phyloP scores from a whole-genome alignment of 495 filamentous ascomycete species.

The Neurospora pannonica region DNA sequence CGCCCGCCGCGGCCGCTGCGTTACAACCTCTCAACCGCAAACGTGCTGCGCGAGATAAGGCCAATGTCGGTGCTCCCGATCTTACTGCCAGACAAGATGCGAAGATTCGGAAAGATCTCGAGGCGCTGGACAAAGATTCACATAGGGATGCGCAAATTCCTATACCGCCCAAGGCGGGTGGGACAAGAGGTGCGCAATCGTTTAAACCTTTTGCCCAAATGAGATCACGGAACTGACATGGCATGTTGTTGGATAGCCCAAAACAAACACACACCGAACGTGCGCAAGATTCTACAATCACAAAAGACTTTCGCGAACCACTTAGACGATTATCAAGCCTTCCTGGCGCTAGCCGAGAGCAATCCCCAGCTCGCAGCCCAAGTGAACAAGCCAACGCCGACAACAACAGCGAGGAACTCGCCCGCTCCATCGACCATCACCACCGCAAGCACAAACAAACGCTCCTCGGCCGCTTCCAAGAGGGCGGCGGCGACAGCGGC shows the following conservation, averaged over 20 bases:
- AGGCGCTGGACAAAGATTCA: constrained; percentile 73
- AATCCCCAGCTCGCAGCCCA: constrained; percentile 20
- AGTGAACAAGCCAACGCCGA: constrained; percentile 11
- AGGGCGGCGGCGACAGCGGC: constrained; percentile 5
- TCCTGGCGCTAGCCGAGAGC: constrained; percentile 41
- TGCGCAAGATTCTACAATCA: constrained; percentile 81
- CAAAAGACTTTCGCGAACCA: constrained; percentile 91
- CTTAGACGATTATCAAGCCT: constrained; percentile 78
- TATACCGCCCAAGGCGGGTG: constrained; percentile 37
- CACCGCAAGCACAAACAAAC: constrained; percentile 8
- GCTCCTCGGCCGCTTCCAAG: constrained; percentile 15
- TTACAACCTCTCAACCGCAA: constrained; percentile 39
- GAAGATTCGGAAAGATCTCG: constrained; percentile 65
- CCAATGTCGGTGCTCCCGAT: constrained; percentile 48
- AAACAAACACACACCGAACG: constrained; percentile 62
- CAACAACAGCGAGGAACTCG: constrained; percentile 11
- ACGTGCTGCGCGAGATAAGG: constrained; percentile 54
- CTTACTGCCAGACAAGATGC: constrained; percentile 59
- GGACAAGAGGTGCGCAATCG: constrained; percentile 12
- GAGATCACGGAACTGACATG: neutral
- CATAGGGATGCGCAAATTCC: constrained; percentile 61
- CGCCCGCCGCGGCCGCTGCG: constrained; percentile 43
- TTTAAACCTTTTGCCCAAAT: neutral
- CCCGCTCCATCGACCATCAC: constrained; percentile 6
- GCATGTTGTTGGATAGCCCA: constrained; percentile 10